These are phyloP conservation scores for Cystobasidium slooffiae DNA, from an alignment of 1,284 basidiomycete genomes.

Conservation along the genomic window DNA sequence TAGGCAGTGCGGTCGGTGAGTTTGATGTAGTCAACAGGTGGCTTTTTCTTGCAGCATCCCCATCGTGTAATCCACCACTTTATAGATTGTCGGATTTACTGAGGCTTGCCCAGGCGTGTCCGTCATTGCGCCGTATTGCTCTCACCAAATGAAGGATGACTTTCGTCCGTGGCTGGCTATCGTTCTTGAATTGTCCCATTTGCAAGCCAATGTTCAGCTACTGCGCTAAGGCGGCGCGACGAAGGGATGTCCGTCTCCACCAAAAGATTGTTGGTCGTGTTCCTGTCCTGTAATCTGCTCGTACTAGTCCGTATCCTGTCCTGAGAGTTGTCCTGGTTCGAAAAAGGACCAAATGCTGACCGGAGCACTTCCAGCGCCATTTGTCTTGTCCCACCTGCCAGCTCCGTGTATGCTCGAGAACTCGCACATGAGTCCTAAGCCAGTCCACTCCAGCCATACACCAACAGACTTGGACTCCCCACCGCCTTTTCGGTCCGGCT, in stretches of 20 bases:
- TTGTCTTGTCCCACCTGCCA: constrained; percentile 78
- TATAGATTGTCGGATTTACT: no score
- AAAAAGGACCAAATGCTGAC: constrained; percentile 77
- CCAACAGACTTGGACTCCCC: constrained; percentile 35
- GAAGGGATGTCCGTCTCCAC: background rate
- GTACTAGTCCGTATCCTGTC: constrained; percentile 34
- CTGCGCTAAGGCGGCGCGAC: no score
- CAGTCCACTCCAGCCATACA: constrained; percentile 90
- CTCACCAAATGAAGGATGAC: no score
- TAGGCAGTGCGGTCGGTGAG: background rate
- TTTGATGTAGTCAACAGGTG: no score
- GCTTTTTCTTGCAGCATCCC: no score
- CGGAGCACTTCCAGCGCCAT: constrained; percentile 65
- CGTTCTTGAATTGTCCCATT: background rate
- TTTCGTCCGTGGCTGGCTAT: background rate
- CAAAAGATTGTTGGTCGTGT: background rate
- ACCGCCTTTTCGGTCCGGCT: constrained; percentile 21
- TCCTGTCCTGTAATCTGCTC: background rate
- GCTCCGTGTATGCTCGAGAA: constrained; percentile 77
- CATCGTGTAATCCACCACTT: no score
- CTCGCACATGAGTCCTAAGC: constrained; percentile 76
- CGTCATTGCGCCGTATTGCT: no score
- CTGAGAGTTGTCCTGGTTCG: constrained; percentile 45
- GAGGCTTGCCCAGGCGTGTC: no score
- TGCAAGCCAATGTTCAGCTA: background rate